These are phyloP conservation scores for Boletus coccyginus DNA, from an alignment of 768 basidiomycete species.

Conservation along the genomic window DNA sequence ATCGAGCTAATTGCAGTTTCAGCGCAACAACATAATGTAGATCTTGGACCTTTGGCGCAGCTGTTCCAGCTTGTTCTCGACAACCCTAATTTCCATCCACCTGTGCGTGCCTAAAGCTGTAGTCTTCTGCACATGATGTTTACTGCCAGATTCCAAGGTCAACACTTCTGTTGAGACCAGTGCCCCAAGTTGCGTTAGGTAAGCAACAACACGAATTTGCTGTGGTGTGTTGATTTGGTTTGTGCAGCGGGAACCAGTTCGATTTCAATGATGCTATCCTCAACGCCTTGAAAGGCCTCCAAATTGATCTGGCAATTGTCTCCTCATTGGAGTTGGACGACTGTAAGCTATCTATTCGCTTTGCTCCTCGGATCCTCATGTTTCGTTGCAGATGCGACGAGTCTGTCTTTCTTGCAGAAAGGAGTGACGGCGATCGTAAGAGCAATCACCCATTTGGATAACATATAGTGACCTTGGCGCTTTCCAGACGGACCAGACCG, in stretches of 20 bases:
- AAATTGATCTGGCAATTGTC: slow-evolving; percentile 56
- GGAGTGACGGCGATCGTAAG: slow-evolving; percentile 54
- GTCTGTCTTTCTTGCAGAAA: slow-evolving; percentile 55
- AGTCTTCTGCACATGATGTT: neutral
- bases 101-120: slow-evolving; percentile 34
- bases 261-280: slow-evolving; percentile 60
- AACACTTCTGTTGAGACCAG: slow-evolving; percentile 52
- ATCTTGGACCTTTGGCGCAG: slow-evolving; percentile 56
- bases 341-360: slow-evolving; percentile 40
- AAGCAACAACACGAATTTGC: neutral
- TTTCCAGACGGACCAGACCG: slow-evolving; percentile 56
- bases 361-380: neutral
- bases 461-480: slow-evolving; percentile 1
- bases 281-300: slow-evolving; percentile 55
- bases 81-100: slow-evolving; percentile 50
- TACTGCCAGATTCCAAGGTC: slow-evolving; percentile 36
- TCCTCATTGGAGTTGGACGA: slow-evolving; percentile 61
- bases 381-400: slow-evolving; percentile 45
- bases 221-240: slow-evolving; percentile 3
- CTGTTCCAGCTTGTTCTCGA: slow-evolving; percentile 53
- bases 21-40: slow-evolving; percentile 51
- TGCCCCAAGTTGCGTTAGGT: slow-evolving; percentile 59
- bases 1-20: slow-evolving; percentile 52
- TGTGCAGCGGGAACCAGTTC: slow-evolving; percentile 60
- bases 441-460: neutral